Conservation (phyloP, 371 early-diverging fungal genomes). For the Mucor irregularis region DNA sequence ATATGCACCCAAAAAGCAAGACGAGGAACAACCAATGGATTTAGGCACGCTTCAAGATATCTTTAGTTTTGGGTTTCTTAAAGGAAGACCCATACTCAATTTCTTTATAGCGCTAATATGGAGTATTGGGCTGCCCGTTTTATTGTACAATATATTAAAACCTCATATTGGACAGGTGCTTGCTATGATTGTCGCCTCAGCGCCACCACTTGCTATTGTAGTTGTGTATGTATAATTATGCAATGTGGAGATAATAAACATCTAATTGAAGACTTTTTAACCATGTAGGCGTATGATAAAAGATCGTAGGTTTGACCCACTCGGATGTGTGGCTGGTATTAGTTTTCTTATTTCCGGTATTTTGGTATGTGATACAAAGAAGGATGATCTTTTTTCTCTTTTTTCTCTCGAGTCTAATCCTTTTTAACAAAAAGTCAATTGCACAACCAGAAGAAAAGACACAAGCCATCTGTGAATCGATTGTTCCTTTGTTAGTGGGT, state of each 20-base stretch:
- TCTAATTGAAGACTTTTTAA: not conserved
- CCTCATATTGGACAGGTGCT: conserved; percentile 28
- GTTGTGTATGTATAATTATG: conserved; percentile 18
- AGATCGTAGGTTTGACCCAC: conserved; percentile 24
- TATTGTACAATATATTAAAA: conserved; percentile 23
- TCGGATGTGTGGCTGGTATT: conserved; percentile 30
- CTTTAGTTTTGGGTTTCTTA: conserved; percentile 28
- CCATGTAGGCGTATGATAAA: conserved; percentile 27
- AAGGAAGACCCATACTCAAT: conserved; percentile 27
- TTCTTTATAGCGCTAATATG: conserved; percentile 30
- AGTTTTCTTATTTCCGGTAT: conserved; percentile 37
- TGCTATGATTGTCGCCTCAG: conserved; percentile 30
- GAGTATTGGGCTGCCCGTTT: conserved; percentile 31
- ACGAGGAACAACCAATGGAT: conserved; percentile 32
- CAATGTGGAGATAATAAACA: not conserved
- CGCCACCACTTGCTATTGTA: conserved; percentile 29
- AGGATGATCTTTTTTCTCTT: not conserved
- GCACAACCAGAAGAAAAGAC: conserved; percentile 37
- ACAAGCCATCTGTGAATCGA: conserved; percentile 37
- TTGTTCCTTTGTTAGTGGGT: conserved; percentile 39
- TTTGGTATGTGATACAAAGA: conserved; percentile 24
- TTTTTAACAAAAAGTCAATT: conserved; percentile 33
- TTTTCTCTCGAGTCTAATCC: not conserved
- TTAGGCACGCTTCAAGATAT: conserved; percentile 24
- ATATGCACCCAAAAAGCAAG: conserved; percentile 10